phyloP scores from a whole-genome alignment of 2,329 filamentous ascomycete genomes.

The Cercospora sojina region DNA sequence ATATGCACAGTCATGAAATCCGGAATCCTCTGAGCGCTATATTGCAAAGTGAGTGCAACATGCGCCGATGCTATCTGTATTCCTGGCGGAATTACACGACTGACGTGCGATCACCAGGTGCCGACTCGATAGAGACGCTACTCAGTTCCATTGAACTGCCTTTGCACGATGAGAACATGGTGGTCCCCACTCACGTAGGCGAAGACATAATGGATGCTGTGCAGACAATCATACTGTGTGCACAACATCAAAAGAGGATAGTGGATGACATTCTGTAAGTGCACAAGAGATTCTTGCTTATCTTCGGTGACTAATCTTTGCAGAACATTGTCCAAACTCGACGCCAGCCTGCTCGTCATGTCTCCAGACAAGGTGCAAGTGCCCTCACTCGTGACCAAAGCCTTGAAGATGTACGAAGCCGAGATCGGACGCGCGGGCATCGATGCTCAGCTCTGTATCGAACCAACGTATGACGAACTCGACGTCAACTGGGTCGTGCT shows the following conservation, averaged over 20 bases:
- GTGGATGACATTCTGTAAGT: slow-evolving; percentile 47
- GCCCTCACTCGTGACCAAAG: slow-evolving; percentile 38
- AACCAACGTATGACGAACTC: slow-evolving; percentile 40
- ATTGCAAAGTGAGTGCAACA: slow-evolving; percentile 34
- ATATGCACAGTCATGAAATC: slow-evolving; percentile 45
- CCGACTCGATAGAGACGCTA: slow-evolving; percentile 44
- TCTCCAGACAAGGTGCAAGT: slow-evolving; percentile 43
- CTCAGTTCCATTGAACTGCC: slow-evolving; percentile 28
- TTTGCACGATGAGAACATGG: slow-evolving; percentile 30
- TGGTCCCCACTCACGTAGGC: slow-evolving; percentile 20
- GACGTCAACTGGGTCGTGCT: slow-evolving; percentile 43
- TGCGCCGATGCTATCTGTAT: background rate
- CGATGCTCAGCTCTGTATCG: slow-evolving; percentile 32
- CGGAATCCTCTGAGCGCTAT: slow-evolving; percentile 48
- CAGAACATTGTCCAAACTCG: slow-evolving; percentile 46
- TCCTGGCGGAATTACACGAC: background rate
- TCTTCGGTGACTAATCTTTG: background rate
- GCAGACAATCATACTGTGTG: slow-evolving; percentile 48
- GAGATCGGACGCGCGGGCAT: slow-evolving; percentile 34
- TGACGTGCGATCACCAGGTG: slow-evolving; percentile 29
- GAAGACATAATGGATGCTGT: slow-evolving; percentile 34
- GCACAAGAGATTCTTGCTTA: background rate
- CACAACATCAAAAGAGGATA: slow-evolving; percentile 50
- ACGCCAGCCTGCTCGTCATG: slow-evolving; percentile 46
- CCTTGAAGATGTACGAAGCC: slow-evolving; percentile 37